Evolutionary conservation across 257 asterid species (phyloP), one percentile per base, ranked within the genome.

Genomic region (Schizonepeta tenuifolia): DNA sequence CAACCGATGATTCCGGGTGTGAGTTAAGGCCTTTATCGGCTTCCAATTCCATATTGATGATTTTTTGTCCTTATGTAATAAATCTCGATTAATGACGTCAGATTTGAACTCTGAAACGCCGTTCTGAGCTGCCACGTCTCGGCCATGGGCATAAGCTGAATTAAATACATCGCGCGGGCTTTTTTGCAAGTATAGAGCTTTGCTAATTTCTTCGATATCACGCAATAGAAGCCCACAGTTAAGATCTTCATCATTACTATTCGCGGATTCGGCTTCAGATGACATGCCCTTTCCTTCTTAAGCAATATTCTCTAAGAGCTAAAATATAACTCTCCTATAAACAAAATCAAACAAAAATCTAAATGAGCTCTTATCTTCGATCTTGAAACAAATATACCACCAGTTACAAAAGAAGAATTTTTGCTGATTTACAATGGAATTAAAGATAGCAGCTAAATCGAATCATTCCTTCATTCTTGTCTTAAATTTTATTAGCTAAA

Each of bases 1-100:
- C 80, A 89, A 75, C 11, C 82, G 86, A 36, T 81, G 89, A 78
- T 79, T 79, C 56, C 82, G 81, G 28, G 84, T 57, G 80, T 86
- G 88, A 51, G 85, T 79, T 78, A 94, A 76, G 71, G 90, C 88
- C 86, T 86, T 89, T 58, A 94, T 75, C 26, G 96, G 93, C 82
- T 77, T 89, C 97, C 99, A 94, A 5, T 83, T 86, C 98, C 97
- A 91, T 73, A 86, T 73, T 28, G 96, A 93, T 14, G 89, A 76
- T 69, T 81, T 93, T 76, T 82, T 89, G 78, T 79, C 81, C 87
- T 83, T 91, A 20, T 47, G 83, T 67, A 60, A 26, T 22, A 72
- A 64, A 67, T 81, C 79, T 70, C 71, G 83, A 61, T 51, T 44
- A 63, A 76, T 7, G 68, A 46, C 69, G 35, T 77, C 61, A 17